A percentile compares a stretch with the other conserved stretches of the same genome.
Evolutionary conservation across 1,284 basidiomycete genomes (phyloP).

Genomic region (Cutaneotrichosporon cutaneum): DNA sequence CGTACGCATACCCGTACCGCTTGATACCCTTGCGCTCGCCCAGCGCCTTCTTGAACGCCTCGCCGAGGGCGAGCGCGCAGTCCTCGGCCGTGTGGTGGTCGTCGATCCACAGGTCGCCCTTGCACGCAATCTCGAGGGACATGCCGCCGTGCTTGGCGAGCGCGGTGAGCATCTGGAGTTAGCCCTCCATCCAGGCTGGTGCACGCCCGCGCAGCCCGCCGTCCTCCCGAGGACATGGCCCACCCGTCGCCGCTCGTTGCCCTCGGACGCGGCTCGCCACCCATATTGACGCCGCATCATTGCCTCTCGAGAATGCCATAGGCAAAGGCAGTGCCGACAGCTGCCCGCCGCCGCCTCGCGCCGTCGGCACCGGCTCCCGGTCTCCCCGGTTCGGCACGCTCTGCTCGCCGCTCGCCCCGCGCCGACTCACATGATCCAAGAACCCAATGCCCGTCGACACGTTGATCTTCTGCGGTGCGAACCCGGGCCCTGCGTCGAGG

Average conservation of each 20-base stretch:
- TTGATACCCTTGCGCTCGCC: slow-evolving; percentile 93
- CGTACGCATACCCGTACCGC: slow-evolving; percentile 94
- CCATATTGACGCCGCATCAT: too few relatives aligned
- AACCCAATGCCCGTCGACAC: slow-evolving; percentile 96
- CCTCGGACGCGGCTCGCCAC: too few relatives aligned
- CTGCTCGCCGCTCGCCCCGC: too few relatives aligned
- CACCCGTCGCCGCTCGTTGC: too few relatives aligned
- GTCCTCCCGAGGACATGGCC: too few relatives aligned
- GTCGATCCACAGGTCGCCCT: slow-evolving; percentile 96
- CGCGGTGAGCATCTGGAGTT: slow-evolving; percentile 82
- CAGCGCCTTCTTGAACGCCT: slow-evolving; percentile 92
- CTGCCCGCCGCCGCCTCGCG: too few relatives aligned
- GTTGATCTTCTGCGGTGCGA: slow-evolving; percentile 70
- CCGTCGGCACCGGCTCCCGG: too few relatives aligned
- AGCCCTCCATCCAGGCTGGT: too few relatives aligned
- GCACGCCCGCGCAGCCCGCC: too few relatives aligned
- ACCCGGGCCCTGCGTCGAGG: slow-evolving; percentile 74
- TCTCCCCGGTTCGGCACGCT: too few relatives aligned
- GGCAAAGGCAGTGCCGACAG: too few relatives aligned
- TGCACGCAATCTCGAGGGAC: slow-evolving; percentile 84
- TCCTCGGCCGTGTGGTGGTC: slow-evolving; percentile 99
- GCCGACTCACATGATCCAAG: slow-evolving; percentile 90
- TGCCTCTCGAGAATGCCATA: too few relatives aligned
- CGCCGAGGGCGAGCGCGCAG: slow-evolving; percentile 85
- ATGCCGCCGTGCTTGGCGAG: slow-evolving; percentile 91